These are phyloP conservation scores for Rhizopus sp. DNA, from an alignment of 371 early-diverging fungal genomes.

Conservation along the genomic window DNA sequence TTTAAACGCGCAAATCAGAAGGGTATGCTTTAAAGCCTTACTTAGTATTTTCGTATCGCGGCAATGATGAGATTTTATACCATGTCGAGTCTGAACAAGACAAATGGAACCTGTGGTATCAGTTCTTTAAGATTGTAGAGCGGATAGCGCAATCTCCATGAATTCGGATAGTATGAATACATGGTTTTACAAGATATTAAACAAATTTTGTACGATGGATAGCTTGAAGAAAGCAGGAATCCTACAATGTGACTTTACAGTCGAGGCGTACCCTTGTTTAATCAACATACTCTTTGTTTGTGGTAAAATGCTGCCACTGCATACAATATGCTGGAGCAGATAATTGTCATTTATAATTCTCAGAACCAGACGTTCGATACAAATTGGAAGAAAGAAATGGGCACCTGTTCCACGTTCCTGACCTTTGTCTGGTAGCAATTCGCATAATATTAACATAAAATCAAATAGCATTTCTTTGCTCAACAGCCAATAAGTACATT, in stretches of 20 bases:
- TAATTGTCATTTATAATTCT: background rate
- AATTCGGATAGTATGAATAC: slow-evolving; percentile 7
- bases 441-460: too few relatives aligned
- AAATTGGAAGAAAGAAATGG: background rate
- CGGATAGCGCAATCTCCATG: slow-evolving; percentile 2
- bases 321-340: slow-evolving; percentile 2
- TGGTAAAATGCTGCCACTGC: too few relatives aligned
- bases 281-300: background rate
- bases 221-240: slow-evolving; percentile 11
- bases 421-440: too few relatives aligned
- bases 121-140: slow-evolving; percentile 14
- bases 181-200: background rate
- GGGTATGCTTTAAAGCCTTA: slow-evolving; percentile 3
- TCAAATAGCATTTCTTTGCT: too few relatives aligned
- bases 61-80: slow-evolving; percentile 6
- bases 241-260: slow-evolving; percentile 2
- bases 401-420: background rate
- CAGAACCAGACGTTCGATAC: background rate
- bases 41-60: background rate
- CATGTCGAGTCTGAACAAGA: too few relatives aligned
- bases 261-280: slow-evolving; percentile 1
- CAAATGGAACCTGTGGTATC: slow-evolving; percentile 11
- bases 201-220: background rate
- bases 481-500: too few relatives aligned
- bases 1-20: slow-evolving; percentile 1